phyloP scores from a whole-genome alignment of 495 filamentous ascomycete species.

The Podospora sp. region DNA sequence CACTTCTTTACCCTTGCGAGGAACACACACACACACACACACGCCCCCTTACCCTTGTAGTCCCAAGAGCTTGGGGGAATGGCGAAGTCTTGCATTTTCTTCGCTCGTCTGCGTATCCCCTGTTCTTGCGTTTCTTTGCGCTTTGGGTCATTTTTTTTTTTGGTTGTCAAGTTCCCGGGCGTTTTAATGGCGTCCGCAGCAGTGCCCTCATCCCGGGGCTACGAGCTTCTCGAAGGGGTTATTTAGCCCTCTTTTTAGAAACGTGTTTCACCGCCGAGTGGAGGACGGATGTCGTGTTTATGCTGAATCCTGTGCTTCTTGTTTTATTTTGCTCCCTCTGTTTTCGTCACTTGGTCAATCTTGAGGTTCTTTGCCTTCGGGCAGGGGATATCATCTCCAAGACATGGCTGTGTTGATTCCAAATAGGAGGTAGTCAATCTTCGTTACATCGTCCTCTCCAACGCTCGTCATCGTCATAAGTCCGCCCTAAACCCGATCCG shows the following conservation, averaged over 20 bases:
- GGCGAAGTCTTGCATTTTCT: too few relatives aligned
- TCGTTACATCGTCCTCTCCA: neutral
- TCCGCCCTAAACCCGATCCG: conserved; percentile 7
- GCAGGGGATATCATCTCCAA: neutral
- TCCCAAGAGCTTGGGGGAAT: neutral
- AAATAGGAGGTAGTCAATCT: neutral
- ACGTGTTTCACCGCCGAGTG: neutral
- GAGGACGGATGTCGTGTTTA: too few relatives aligned
- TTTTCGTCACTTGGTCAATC: neutral
- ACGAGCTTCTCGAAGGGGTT: neutral
- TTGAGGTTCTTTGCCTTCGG: too few relatives aligned
- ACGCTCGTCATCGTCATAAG: neutral
- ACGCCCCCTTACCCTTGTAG: neutral
- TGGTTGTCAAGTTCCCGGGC: neutral
- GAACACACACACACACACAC: neutral
- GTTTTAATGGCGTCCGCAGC: neutral
- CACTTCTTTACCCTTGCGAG: neutral
- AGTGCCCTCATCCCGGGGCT: neutral
- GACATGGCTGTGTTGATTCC: neutral
- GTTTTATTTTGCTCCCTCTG: neutral
- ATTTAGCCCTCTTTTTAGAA: neutral
- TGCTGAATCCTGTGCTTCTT: neutral
- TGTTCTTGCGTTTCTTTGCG: neutral
- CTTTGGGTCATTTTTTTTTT: neutral
- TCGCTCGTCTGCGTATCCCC: neutral